Evolutionary conservation across 805 yeast species (phyloP).

Genomic region (Candida sithepensis): DNA sequence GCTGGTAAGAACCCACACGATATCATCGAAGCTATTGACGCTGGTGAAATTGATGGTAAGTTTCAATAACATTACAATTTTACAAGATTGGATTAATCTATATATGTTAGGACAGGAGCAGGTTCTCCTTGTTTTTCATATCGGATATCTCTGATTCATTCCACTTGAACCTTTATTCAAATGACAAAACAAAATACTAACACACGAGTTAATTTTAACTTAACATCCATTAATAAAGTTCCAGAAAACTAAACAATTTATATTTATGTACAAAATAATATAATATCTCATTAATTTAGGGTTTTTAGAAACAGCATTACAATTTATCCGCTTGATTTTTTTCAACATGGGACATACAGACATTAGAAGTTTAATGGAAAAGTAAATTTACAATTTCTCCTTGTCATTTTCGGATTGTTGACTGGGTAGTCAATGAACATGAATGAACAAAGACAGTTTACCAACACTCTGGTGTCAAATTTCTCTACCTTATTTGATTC

Average conservation of each 20-base stretch:
- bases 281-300: constrained; percentile 26
- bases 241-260: constrained; percentile 62
- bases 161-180: no score
- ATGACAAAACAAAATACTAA: not conserved
- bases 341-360: not conserved
- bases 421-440: not conserved
- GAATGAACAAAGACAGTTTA: constrained; percentile 48
- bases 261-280: constrained; percentile 26
- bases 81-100: constrained; percentile 8
- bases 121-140: not conserved
- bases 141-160: no score
- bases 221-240: constrained; percentile 29
- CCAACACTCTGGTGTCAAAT: constrained; percentile 91
- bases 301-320: constrained; percentile 5
- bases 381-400: no score
- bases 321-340: not conserved
- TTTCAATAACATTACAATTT: no score
- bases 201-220: constrained; percentile 6
- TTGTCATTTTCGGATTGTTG: not conserved
- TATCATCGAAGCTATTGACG: constrained; percentile 96
- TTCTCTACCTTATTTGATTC: constrained; percentile 58
- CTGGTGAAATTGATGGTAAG: constrained; percentile 88
- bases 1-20: constrained; percentile 99
- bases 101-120: not conserved
- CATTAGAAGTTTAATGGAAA: no score